phyloP scores from a whole-genome alignment of 2,329 filamentous ascomycete genomes.

The Rachicladosporium sp. region DNA sequence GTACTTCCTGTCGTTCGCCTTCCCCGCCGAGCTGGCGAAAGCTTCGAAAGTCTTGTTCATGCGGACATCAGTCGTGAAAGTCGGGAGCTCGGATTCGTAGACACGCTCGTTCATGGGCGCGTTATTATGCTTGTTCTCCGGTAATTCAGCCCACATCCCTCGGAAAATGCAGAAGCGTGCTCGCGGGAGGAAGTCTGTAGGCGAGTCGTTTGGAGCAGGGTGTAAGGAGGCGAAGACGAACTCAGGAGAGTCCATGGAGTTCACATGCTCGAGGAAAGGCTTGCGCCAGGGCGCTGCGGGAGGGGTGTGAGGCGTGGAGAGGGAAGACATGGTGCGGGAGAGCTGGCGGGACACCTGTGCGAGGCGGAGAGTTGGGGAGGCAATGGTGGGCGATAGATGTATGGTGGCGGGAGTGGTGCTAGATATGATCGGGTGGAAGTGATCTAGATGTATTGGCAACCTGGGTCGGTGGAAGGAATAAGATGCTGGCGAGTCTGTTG shows the following conservation, averaged over 20 bases:
- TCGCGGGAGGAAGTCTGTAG: constrained; percentile 37
- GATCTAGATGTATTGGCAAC: too few relatives aligned
- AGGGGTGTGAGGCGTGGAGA: constrained; percentile 22
- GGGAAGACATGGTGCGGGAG: constrained; percentile 29
- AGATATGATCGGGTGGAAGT: too few relatives aligned
- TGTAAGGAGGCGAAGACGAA: constrained; percentile 41
- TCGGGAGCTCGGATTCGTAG: constrained; percentile 66
- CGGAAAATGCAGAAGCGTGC: constrained; percentile 74
- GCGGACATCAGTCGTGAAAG: constrained; percentile 76
- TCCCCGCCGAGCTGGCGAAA: constrained; percentile 38
- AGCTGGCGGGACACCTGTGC: constrained; percentile 24
- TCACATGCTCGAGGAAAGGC: constrained; percentile 37
- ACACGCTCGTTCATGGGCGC: constrained; percentile 57
- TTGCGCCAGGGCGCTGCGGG: constrained; percentile 38
- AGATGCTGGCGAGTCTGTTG: too few relatives aligned
- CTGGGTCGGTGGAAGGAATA: too few relatives aligned
- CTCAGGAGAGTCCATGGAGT: constrained; percentile 36
- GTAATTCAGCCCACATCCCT: constrained; percentile 67
- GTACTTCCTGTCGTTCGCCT: constrained; percentile 32
- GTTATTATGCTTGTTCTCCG: constrained; percentile 58
- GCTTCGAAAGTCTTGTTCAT: constrained; percentile 76
- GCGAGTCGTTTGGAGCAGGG: constrained; percentile 26
- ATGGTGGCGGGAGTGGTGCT: too few relatives aligned
- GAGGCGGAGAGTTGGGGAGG: constrained; percentile 24
- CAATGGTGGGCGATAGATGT: too few relatives aligned